These are phyloP conservation scores for Chaetomiaceae sp. DNA, from an alignment of 2,329 filamentous ascomycete genomes.

Conservation along the genomic window DNA sequence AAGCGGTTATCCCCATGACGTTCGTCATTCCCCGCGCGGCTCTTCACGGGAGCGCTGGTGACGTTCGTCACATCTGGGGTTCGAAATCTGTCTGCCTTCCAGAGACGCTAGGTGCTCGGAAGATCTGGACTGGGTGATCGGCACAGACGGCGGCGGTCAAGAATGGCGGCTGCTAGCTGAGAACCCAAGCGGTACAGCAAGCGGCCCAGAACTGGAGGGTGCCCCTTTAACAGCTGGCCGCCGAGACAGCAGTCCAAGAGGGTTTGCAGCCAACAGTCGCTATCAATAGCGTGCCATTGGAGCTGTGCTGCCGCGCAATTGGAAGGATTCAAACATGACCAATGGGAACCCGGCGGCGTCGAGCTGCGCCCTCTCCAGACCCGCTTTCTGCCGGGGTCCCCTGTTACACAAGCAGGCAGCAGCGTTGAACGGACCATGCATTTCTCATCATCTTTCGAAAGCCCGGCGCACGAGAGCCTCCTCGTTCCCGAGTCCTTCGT, in stretches of 20 bases:
- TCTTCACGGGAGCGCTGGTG: background rate
- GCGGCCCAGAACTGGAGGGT: background rate
- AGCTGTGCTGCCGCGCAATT: slow-evolving; percentile 17
- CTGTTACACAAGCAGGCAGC: slow-evolving; percentile 23
- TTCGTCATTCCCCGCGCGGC: slow-evolving; percentile 14
- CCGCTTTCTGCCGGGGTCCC: slow-evolving; percentile 16
- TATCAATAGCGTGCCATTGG: slow-evolving; percentile 20
- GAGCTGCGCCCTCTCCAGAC: slow-evolving; percentile 23
- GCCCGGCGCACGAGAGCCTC: slow-evolving; percentile 13
- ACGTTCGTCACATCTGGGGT: background rate
- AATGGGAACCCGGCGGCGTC: slow-evolving; percentile 12
- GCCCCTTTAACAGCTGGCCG: slow-evolving; percentile 11
- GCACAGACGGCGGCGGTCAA: background rate
- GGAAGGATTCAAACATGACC: slow-evolving; percentile 21
- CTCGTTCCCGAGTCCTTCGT: slow-evolving; percentile 14
- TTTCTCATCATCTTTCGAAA: slow-evolving; percentile 26
- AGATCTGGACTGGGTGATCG: background rate
- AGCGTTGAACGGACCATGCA: slow-evolving; percentile 22
- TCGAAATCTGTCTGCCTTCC: slow-evolving; percentile 14
- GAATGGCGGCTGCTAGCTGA: background rate
- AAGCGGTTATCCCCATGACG: too few species aligned
- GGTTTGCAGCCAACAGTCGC: slow-evolving; percentile 14
- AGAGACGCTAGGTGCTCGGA: too few species aligned
- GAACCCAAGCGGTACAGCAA: background rate
- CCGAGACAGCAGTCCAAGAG: background rate